These are phyloP conservation scores for Drosera capensis DNA, from an alignment of 148 eudicot species.

Conservation along the genomic window DNA sequence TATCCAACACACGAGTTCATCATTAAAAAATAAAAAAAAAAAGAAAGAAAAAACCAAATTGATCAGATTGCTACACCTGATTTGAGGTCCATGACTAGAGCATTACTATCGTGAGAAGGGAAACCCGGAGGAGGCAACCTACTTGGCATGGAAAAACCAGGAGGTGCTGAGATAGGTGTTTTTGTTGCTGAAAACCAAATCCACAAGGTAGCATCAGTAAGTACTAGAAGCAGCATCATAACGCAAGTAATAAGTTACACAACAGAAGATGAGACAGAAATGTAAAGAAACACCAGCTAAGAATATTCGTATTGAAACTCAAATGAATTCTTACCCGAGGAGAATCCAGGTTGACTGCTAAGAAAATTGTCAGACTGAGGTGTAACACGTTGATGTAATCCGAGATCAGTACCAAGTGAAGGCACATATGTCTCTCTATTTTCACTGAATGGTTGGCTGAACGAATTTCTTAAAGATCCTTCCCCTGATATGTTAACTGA, in stretches of 20 bases:
- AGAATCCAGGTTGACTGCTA: conserved; percentile 21
- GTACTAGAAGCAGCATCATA: not conserved
- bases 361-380: conserved; percentile 27
- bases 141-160: conserved; percentile 68
- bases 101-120: conserved; percentile 47
- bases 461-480: conserved; percentile 15
- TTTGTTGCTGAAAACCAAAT: conserved; percentile 35
- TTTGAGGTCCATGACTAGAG: conserved; percentile 26
- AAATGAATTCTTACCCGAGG: conserved; percentile 48
- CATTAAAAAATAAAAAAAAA: not conserved
- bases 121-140: conserved; percentile 93
- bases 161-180: conserved; percentile 79
- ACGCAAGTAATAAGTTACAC: not conserved
- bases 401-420: conserved; percentile 28
- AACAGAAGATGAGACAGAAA: not conserved
- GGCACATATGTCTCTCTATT: conserved; percentile 25
- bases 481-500: conserved; percentile 25
- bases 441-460: conserved; percentile 25
- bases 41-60: conserved; percentile 40
- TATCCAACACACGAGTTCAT: not conserved
- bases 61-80: no score
- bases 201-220: conserved; percentile 1
- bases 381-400: conserved; percentile 25
- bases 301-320: conserved; percentile 8
- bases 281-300: not conserved